These are phyloP conservation scores for Graphilbum sp. DNA, from an alignment of 2,329 filamentous ascomycete genomes.

Conservation along the genomic window DNA sequence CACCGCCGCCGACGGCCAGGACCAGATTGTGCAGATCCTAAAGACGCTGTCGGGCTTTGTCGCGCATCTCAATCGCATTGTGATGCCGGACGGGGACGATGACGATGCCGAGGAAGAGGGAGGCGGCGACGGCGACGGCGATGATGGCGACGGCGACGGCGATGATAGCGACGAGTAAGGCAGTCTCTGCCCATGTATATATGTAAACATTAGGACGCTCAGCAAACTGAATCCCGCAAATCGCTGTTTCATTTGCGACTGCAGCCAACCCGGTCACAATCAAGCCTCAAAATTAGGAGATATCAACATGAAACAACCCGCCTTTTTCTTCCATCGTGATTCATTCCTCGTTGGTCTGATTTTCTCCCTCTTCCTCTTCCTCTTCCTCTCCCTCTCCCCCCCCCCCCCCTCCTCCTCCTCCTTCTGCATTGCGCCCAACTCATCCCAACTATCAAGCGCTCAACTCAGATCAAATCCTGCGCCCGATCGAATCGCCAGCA, in stretches of 20 bases:
- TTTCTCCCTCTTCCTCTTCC: too few species aligned
- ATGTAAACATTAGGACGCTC: too few species aligned
- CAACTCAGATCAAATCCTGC: constrained; percentile 79
- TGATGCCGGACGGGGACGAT: constrained; percentile 50
- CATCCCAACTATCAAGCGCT: background rate
- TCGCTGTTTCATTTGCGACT: too few species aligned
- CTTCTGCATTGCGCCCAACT: background rate
- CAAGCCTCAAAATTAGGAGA: too few species aligned
- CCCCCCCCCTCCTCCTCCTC: too few species aligned
- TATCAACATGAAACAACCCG: too few species aligned
- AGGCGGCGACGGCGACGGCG: constrained; percentile 1
- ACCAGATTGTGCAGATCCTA: constrained; percentile 48
- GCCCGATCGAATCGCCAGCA: constrained; percentile 79
- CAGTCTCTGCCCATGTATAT: too few species aligned
- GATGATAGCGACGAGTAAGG: constrained; percentile 35
- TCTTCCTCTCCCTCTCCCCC: too few species aligned
- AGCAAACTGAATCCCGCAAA: too few species aligned
- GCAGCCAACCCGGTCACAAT: too few species aligned
- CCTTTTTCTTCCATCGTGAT: too few species aligned
- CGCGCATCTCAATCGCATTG: constrained; percentile 53
- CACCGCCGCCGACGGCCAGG: constrained; percentile 42
- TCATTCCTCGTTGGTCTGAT: too few species aligned
- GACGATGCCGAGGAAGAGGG: constrained; percentile 29
- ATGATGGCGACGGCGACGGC: constrained; percentile 7
- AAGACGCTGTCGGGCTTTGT: constrained; percentile 62